Percentiles rank a stretch among this genome's conserved stretches.
Evolutionary conservation across 2,329 filamentous ascomycete species (phyloP).

Genomic region (Nannizziopsis barbatae): DNA sequence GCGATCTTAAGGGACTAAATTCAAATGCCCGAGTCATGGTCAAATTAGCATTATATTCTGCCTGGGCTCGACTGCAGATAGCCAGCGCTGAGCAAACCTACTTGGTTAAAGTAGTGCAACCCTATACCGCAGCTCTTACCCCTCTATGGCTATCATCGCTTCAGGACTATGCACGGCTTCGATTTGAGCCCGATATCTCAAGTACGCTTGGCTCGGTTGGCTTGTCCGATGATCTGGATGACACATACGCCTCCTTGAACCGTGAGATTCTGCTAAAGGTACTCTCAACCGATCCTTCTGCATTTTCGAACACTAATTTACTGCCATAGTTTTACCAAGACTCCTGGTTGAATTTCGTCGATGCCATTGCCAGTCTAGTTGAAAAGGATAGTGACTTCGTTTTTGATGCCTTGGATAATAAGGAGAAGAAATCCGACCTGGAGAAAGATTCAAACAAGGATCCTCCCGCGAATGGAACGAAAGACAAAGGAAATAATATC

Average conservation of each 20-base stretch:
- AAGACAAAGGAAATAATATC: conserved; percentile 62
- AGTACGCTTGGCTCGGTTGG: conserved; percentile 74
- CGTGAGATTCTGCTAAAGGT: conserved; percentile 76
- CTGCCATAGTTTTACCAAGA: conserved; percentile 72
- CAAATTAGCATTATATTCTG: conserved; percentile 91
- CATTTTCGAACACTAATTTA: not conserved
- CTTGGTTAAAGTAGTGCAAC: conserved; percentile 73
- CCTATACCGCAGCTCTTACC: conserved; percentile 79
- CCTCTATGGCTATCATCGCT: conserved; percentile 90
- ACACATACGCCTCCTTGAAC: conserved; percentile 88
- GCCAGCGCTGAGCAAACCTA: conserved; percentile 88
- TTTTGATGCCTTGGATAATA: conserved; percentile 74
- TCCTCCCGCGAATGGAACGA: conserved; percentile 23
- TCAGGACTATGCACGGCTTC: conserved; percentile 80
- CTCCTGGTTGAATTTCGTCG: conserved; percentile 89
- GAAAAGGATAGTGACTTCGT: conserved; percentile 97
- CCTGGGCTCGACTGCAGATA: conserved; percentile 94
- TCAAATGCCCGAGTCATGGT: conserved; percentile 98
- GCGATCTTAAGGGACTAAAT: conserved; percentile 82
- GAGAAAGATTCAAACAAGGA: conserved; percentile 1
- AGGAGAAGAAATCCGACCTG: conserved; percentile 13
- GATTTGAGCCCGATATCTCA: conserved; percentile 95
- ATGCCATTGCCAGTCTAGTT: conserved; percentile 92
- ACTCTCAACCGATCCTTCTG: conserved; percentile 3
- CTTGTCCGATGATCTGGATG: conserved; percentile 75